Percentiles rank a stretch among this genome's conserved stretches.
phyloP scores from a whole-genome alignment of 1,284 basidiomycete genomes.

The Ganoderma lucidum region DNA sequence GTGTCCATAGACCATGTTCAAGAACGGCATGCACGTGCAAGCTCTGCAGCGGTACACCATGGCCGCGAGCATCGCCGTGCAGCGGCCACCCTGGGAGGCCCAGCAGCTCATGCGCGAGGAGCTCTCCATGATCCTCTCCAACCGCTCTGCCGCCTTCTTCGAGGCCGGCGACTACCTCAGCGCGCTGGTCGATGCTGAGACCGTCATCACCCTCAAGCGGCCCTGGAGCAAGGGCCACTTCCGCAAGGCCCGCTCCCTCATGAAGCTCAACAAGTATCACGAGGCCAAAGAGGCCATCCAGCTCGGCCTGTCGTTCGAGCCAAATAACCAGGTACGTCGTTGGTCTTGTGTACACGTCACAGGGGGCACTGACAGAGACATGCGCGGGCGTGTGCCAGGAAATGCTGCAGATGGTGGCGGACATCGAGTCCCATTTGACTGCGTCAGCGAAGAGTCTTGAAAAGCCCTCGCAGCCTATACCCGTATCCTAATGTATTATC shows the following conservation, averaged over 20 bases:
- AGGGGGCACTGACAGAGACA: not conserved
- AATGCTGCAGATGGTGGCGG: slow-evolving; percentile 36
- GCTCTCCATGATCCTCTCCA: slow-evolving; percentile 87
- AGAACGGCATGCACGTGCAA: slow-evolving; percentile 72
- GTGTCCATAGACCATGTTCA: slow-evolving; percentile 72
- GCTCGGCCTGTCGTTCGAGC: slow-evolving; percentile 91
- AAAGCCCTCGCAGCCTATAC: slow-evolving; percentile 32
- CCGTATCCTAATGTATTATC: slow-evolving; percentile 34
- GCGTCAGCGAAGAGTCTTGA: slow-evolving; percentile 21
- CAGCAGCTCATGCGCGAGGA: slow-evolving; percentile 89
- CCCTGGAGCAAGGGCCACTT: slow-evolving; percentile 98
- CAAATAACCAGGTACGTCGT: slow-evolving; percentile 73
- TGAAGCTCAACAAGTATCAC: slow-evolving; percentile 73
- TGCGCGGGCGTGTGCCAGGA: slow-evolving; percentile 27
- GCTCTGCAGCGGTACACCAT: slow-evolving; percentile 88
- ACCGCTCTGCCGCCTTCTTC: slow-evolving; percentile 88
- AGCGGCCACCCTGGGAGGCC: slow-evolving; percentile 91
- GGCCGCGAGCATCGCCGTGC: slow-evolving; percentile 83
- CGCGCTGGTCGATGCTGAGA: slow-evolving; percentile 91
- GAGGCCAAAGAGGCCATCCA: slow-evolving; percentile 88
- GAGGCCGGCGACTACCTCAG: slow-evolving; percentile 82
- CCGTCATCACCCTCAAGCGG: slow-evolving; percentile 85
- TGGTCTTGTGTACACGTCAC: slow-evolving; percentile 4
- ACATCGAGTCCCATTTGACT: slow-evolving; percentile 33
- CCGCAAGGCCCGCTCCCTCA: slow-evolving; percentile 88